Conservation (phyloP, 2,329 filamentous ascomycete species). For the Aspergillus arachidicola region DNA sequence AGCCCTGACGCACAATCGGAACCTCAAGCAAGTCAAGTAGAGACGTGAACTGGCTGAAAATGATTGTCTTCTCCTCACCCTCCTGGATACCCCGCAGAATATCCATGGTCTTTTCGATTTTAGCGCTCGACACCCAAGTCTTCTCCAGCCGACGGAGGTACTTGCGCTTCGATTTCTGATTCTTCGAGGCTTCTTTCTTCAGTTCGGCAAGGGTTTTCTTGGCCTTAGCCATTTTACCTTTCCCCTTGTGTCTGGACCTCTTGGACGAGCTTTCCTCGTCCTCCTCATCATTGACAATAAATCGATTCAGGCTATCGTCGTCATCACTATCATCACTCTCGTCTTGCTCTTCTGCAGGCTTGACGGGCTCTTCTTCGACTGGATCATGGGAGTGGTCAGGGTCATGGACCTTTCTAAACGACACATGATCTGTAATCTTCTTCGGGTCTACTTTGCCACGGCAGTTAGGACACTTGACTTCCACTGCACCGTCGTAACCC, state of each 20-base stretch:
- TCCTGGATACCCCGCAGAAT: constrained; percentile 58
- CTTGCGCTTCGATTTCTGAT: constrained; percentile 63
- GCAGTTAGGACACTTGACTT: constrained; percentile 74
- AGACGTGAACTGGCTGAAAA: constrained; percentile 82
- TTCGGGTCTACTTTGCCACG: constrained; percentile 66
- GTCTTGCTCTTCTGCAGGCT: constrained; percentile 37
- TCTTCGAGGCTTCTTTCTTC: constrained; percentile 59
- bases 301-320: constrained; percentile 22
- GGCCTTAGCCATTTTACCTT: constrained; percentile 47
- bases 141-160: constrained; percentile 71
- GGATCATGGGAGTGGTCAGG: constrained; percentile 50
- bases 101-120: constrained; percentile 70
- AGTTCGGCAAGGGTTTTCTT: constrained; percentile 40
- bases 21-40: constrained; percentile 77
- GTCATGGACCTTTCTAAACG: constrained; percentile 74
- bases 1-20: constrained; percentile 62
- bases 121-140: constrained; percentile 73
- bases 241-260: constrained; percentile 37
- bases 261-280: constrained; percentile 46
- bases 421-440: constrained; percentile 71
- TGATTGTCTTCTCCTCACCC: constrained; percentile 72
- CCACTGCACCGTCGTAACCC: constrained; percentile 58
- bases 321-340: constrained; percentile 32
- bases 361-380: constrained; percentile 18
- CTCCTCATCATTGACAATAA: constrained; percentile 31